phyloP scores from a whole-genome alignment of 345 rosid species.

The Noccaea bulbosa region DNA sequence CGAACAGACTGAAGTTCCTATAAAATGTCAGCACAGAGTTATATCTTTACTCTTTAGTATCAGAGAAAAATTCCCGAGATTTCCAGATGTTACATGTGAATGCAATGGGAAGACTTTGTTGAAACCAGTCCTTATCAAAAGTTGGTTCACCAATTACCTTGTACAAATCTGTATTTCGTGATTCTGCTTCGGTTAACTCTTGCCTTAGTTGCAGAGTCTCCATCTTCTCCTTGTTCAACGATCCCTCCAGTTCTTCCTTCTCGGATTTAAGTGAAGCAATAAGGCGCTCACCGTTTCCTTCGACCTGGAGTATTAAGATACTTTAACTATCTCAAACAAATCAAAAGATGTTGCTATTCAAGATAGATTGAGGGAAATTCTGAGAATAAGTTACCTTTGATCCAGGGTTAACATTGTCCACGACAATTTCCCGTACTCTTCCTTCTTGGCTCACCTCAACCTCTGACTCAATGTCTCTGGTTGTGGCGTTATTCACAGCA shows the following conservation, averaged over 20 bases:
- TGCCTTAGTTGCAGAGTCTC: constrained; percentile 73
- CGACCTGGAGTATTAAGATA: constrained; percentile 38
- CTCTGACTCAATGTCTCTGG: constrained; percentile 87
- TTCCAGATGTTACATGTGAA: constrained; percentile 10
- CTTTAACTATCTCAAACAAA: neutral
- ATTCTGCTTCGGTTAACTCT: constrained; percentile 75
- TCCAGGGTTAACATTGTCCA: constrained; percentile 69
- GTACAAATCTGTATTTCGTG: constrained; percentile 70
- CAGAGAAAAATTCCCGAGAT: too few relatives aligned
- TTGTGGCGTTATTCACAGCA: constrained; percentile 67
- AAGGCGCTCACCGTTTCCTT: constrained; percentile 52
- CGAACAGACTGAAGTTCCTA: constrained; percentile 98
- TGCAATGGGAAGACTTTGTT: constrained; percentile 18
- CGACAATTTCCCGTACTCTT: constrained; percentile 81
- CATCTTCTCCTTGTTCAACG: constrained; percentile 72
- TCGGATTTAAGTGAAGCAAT: constrained; percentile 68
- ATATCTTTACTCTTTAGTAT: neutral
- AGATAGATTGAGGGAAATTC: neutral
- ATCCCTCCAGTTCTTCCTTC: constrained; percentile 80
- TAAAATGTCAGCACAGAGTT: constrained; percentile 23
- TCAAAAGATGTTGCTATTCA: neutral
- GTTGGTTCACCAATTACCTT: constrained; percentile 59
- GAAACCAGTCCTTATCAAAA: constrained; percentile 18
- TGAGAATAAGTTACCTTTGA: constrained; percentile 52
- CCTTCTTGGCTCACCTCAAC: constrained; percentile 76